Base-by-base conservation (phyloP, 73 alveolate species). In the Tetrahymena malaccensis region DNA sequence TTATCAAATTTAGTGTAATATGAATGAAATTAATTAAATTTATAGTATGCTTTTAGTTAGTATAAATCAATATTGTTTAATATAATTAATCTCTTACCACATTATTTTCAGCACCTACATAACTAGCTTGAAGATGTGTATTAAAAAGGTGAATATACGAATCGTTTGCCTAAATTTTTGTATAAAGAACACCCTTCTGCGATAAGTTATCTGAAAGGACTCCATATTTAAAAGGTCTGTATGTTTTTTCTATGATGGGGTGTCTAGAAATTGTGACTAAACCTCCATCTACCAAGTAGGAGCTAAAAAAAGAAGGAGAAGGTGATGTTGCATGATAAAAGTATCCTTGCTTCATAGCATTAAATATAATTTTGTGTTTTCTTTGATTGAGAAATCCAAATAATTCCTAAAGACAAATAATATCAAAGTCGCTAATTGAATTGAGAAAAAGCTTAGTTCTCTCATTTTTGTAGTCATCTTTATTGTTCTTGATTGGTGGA, bases 231-330 rank as follows among this genome's bases (percentile, higher is more conserved):
- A 94, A 98, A 50, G 97, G 98, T 94, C 94, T 93, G 83, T 94
- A 98, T 0, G 96, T 98, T 19, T 97, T 57, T 95, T 93, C 97
- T 0, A 98, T 57, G 17, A 98, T 98, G 34, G 99, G 99, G 93
- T 94, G 98, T 89, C 97, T 95, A 95, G 83, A 21, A n/a, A 98
- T 94, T 38, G 98, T 98, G 27, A 98, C 94, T 89, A 98, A 96
- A 13, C 99, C 99, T 56, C 99, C 99, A 95, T 98, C 99, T 5
- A 95, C 95, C 94, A 98, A 94, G 85, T 96, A 97, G 85, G 97
- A 95, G 22, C 99, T 96, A 93, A 97, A 98, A 93, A 98, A 98
- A 35, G 99, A 96, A 17, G 99, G 99, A 85, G 98, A 96, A n/a
- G 98, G 97, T 34, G 98, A 55, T 25, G 94, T 95, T 10, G 97